Base-by-base conservation (phyloP, 2,329 filamentous ascomycete species). In the Ilyonectria mors-panacis region DNA sequence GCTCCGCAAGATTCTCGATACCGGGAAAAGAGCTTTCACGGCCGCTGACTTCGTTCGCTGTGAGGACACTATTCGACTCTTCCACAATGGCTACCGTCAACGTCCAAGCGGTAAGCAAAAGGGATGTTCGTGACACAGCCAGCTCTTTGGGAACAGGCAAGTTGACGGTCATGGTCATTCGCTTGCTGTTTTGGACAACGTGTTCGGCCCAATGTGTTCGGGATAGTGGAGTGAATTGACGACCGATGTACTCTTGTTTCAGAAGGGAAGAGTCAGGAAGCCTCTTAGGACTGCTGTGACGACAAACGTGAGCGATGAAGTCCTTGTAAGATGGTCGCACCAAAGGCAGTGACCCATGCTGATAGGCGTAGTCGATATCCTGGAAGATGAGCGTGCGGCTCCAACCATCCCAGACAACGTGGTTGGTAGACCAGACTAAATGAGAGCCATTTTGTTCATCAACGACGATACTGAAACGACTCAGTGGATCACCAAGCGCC, bases 131-230 rank as follows among this genome's bases (percentile, higher is more conserved):
- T 47, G 44, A 47, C 44, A 47, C 44, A 23, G 44, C 44, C 21
- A 47, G 44, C 44, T 47, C 44, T 23, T 47, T 21, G 9, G 19
- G 44, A 21, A 47, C 19, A 47, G 44, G 44, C 44, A 47, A 23
- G 44, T 47, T 23, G 44, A 47, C 44, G 19, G 44, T 47, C 44
- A 47, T 47, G n/a, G 44, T 47, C 44, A 47, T 47, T 47, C 44
- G 44, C 44, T 23, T 47, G 44, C 44, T 47, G 44, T 47, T 47
- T 21, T 23, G 44, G 19, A 21, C n/a, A 47, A 47, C 8, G 44
- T 47, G 44, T 23, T 47, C 19, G 3, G 44, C 19, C 44, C 44
- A 47, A 23, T 23, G n/a, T 47, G 19, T 47, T 23, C 44, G 44
- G 19, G 44, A 21, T 47, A 47, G 44, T 47, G 44, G 44, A 47